Conservation (phyloP, 148 eudicot genomes). For the Cornus controversa region DNA sequence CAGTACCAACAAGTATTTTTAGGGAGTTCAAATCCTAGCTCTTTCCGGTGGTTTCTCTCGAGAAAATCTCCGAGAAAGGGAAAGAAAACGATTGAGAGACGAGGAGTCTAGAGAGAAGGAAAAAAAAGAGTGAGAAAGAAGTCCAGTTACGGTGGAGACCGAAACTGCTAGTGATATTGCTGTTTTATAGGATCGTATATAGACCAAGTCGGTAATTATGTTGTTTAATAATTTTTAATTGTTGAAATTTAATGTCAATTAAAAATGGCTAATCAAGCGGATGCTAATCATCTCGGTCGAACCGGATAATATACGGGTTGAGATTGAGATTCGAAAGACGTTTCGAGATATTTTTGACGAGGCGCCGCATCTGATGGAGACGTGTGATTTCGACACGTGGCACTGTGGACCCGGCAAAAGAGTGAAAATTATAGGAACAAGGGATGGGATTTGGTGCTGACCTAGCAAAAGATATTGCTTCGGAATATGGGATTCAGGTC, state of each 20-base stretch:
- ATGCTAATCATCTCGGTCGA: background rate
- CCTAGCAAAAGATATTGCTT: background rate
- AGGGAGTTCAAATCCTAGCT: background rate
- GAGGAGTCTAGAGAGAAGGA: background rate
- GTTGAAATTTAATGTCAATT: background rate
- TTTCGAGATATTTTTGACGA: slow-evolving; percentile 42
- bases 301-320: background rate
- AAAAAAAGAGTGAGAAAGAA: background rate
- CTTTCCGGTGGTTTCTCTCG: background rate
- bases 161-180: slow-evolving; percentile 9
- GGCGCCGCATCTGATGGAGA: slow-evolving; percentile 44
- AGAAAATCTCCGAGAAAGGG: background rate
- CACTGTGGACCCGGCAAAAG: background rate
- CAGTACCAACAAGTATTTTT: background rate
- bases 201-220: background rate
- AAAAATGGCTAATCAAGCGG: background rate
- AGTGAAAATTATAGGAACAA: background rate
- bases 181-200: slow-evolving; percentile 30
- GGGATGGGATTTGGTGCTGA: background rate
- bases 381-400: slow-evolving; percentile 37
- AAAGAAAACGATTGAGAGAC: background rate
- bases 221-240: too few relatives aligned
- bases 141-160: slow-evolving; percentile 19
- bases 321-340: too few relatives aligned
- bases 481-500: background rate